Evolutionary conservation across 1,284 basidiomycete species (phyloP).

Genomic region (Microbotryum silenes-acaulis): DNA sequence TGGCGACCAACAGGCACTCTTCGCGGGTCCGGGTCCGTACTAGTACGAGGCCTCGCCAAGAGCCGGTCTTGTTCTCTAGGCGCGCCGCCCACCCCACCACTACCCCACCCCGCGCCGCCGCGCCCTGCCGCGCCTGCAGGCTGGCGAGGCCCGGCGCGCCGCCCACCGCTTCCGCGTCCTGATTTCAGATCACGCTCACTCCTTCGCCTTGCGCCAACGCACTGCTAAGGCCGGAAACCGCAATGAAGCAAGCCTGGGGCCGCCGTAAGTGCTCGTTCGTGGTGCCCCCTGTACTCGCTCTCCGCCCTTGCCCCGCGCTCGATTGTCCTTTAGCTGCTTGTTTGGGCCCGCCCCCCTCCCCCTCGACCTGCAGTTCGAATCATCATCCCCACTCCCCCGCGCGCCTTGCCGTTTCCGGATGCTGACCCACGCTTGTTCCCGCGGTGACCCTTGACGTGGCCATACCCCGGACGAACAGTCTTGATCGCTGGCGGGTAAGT

Average conservation of each 20-base stretch:
- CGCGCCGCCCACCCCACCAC: no score
- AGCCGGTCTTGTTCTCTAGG: no score
- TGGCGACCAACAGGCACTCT: no score
- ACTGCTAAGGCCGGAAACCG: not conserved
- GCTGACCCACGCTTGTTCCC: not conserved
- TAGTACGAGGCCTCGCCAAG: no score
- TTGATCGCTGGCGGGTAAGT: conserved; percentile 29
- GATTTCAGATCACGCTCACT: no score
- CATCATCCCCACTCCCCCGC: not conserved
- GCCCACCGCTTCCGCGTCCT: no score
- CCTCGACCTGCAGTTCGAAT: not conserved
- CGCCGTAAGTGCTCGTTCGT: conserved; percentile 18
- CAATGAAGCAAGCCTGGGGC: conserved; percentile 16
- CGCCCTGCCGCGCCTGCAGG: no score
- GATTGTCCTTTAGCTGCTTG: not conserved
- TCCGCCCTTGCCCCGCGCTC: not conserved
- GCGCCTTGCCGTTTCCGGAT: not conserved
- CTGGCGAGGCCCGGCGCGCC: no score
- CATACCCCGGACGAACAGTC: conserved; percentile 5
- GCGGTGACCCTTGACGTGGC: not conserved
- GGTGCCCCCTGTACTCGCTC: not conserved
- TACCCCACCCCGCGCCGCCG: no score
- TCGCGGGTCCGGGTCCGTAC: no score
- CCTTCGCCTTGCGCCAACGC: no score
- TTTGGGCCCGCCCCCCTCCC: not conserved